Percentiles rank a stretch among this genome's conserved stretches.
phyloP scores from a whole-genome alignment of 768 basidiomycete genomes.

The Boletellus ananas region DNA sequence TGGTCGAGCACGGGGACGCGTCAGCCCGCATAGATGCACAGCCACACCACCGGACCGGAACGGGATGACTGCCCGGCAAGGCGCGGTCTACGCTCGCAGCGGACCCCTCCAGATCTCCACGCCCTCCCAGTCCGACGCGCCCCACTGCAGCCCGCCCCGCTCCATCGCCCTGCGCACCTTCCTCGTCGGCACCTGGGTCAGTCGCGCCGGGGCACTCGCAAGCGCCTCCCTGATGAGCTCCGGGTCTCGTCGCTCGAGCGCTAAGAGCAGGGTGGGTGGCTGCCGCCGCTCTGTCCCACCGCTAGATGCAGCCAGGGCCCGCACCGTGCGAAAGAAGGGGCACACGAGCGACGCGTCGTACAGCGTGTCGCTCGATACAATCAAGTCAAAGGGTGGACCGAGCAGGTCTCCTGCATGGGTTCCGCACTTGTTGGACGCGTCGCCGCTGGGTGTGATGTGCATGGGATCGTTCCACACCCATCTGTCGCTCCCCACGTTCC shows the following conservation, averaged over 20 bases:
- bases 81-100: too few relatives aligned
- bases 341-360: slow-evolving; percentile 58
- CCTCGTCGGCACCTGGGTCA: slow-evolving; percentile 53
- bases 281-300: neutral
- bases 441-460: slow-evolving; percentile 35
- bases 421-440: slow-evolving; percentile 14
- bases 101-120: slow-evolving; percentile 67
- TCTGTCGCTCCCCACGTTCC: slow-evolving; percentile 51
- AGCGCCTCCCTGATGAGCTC: slow-evolving; percentile 57
- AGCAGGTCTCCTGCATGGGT: slow-evolving; percentile 27
- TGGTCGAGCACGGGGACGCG: slow-evolving; percentile 28
- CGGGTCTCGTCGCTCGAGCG: slow-evolving; percentile 78
- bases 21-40: slow-evolving; percentile 23
- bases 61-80: too few relatives aligned
- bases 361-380: slow-evolving; percentile 81
- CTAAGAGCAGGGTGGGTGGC: slow-evolving; percentile 35
- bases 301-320: slow-evolving; percentile 40
- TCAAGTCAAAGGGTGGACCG: slow-evolving; percentile 65
- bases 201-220: slow-evolving; percentile 53
- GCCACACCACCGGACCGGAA: slow-evolving; percentile 15
- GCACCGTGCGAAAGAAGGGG: slow-evolving; percentile 70
- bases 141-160: slow-evolving; percentile 58
- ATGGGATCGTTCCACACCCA: slow-evolving; percentile 50
- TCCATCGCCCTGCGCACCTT: slow-evolving; percentile 60
- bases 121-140: slow-evolving; percentile 70